Base-by-base conservation (phyloP, 164 flowering plant species). In the Macadamia integrifolia region DNA sequence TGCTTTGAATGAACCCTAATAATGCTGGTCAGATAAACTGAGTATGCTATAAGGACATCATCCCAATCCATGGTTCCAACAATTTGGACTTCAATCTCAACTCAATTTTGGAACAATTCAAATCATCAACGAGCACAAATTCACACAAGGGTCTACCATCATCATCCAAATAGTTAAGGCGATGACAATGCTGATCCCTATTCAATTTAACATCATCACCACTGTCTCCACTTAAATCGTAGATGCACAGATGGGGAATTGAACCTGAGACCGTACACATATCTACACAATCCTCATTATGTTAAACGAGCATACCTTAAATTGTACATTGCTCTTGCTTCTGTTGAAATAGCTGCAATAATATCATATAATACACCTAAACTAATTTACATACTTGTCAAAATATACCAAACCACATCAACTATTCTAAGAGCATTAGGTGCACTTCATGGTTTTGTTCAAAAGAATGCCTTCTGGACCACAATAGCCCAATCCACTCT, bases 211-310 rank as follows among this genome's bases (percentile, higher is more conserved):
- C 48, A 43, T 43, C 9, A 23, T 23, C 23, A 23, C 23, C 23
- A 23, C 23, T 23, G 23, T 23, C 23, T 23, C 23, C 23, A 23
- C 23, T 23, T 23, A 23, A 43, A 43, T 43, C 7, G 60, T 72
- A 71, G 11, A 88, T 79, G 85, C 87, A 23, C 23, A 23, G 23
- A 23, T 23, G 23, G 23, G 23, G 23, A 23, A 23, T 23, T 23
- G 23, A 23, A 91, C 71, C 93, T 89, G 44, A 89, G 32, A 15
- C 97, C 95, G 65, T 72, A 71, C 23, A 23, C 23, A 23, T 23
- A 23, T 23, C 23, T 23, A 23, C 23, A 23, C 23, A 23, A 23
- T 23, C 23, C 23, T 23, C 23, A 23, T 23, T 23, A 23, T 23
- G 23, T 23, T 23, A 23, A 23, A 23, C 23, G 23, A 23, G 23